Percentiles rank a stretch among this genome's conserved stretches.
Evolutionary conservation across 1,284 basidiomycete genomes (phyloP).

Genomic region (Ganoderma leucocontextum): DNA sequence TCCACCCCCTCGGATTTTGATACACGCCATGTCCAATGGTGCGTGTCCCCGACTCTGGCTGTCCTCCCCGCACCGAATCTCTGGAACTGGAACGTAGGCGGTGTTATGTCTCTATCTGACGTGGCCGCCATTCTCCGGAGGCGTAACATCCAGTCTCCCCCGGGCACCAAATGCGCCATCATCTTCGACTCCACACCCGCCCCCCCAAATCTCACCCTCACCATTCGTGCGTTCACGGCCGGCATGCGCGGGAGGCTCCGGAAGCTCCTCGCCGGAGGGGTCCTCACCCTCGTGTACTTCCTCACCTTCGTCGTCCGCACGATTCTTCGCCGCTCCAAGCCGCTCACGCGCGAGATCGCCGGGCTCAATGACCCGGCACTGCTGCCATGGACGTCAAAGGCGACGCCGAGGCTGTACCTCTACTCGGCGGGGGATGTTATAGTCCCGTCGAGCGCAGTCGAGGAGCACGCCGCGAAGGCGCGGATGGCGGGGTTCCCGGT

Average conservation of each 20-base stretch:
- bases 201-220: conserved; percentile 10
- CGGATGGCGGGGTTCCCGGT: conserved; percentile 49
- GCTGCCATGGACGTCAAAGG: conserved; percentile 53
- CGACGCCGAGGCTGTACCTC: conserved; percentile 60
- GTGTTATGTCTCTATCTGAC: conserved; percentile 18
- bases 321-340: conserved; percentile 21
- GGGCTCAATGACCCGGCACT: conserved; percentile 45
- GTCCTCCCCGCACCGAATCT: too few relatives aligned
- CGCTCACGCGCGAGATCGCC: conserved; percentile 39
- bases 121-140: conserved; percentile 10
- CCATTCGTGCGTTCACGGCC: conserved; percentile 49
- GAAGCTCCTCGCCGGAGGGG: conserved; percentile 29
- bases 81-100: conserved; percentile 8
- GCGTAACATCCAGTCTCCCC: conserved; percentile 6
- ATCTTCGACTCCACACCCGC: conserved; percentile 24
- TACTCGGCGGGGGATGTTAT: conserved; percentile 51
- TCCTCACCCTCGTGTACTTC: conserved; percentile 39
- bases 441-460: conserved; percentile 52
- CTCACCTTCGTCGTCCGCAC: conserved; percentile 31
- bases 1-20: conserved; percentile 17
- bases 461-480: conserved; percentile 50
- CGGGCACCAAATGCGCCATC: conserved; percentile 19
- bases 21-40: conserved; percentile 27
- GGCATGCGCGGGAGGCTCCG: conserved; percentile 47
- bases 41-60: not conserved